Evolutionary conservation across 2,329 filamentous ascomycete species (phyloP).

Genomic region (Sporothrix brasiliensis): DNA sequence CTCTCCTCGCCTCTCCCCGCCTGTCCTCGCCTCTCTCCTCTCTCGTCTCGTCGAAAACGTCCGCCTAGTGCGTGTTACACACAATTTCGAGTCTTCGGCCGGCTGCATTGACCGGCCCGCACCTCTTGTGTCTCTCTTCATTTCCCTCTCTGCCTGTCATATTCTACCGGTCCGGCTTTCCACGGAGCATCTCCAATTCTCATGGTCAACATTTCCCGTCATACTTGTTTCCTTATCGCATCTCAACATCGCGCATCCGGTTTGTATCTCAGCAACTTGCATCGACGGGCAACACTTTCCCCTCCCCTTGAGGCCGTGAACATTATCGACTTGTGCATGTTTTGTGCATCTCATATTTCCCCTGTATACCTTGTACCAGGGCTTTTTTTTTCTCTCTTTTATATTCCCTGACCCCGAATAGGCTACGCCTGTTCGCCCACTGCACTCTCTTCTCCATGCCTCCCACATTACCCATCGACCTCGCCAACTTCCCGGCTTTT

Average conservation of each 20-base stretch:
- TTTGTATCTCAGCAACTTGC: not conserved
- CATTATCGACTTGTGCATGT: not conserved
- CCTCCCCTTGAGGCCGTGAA: not conserved
- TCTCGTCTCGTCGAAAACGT: conserved; percentile 4
- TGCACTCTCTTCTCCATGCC: conserved; percentile 33
- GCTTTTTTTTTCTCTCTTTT: not conserved
- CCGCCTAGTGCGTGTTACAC: conserved; percentile 6
- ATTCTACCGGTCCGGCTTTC: not conserved
- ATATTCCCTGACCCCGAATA: not conserved
- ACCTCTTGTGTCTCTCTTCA: not conserved
- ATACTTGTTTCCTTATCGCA: not conserved
- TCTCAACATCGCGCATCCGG: not conserved
- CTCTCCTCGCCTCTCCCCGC: not conserved
- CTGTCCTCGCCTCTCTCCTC: not conserved
- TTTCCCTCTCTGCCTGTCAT: not conserved
- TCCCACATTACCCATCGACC: conserved; percentile 60
- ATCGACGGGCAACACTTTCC: not conserved
- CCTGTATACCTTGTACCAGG: not conserved
- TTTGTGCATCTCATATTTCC: not conserved
- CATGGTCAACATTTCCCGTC: not conserved
- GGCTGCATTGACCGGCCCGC: conserved; percentile 6
- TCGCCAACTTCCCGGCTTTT: conserved; percentile 58
- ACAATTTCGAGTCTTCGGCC: conserved; percentile 20
- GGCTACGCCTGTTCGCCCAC: not conserved
- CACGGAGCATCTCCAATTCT: not conserved